Evolutionary conservation across 352 stramenopile genomes (phyloP), one percentile per base, ranked within the genome.

Genomic region (Pythium aristosporum): DNA sequence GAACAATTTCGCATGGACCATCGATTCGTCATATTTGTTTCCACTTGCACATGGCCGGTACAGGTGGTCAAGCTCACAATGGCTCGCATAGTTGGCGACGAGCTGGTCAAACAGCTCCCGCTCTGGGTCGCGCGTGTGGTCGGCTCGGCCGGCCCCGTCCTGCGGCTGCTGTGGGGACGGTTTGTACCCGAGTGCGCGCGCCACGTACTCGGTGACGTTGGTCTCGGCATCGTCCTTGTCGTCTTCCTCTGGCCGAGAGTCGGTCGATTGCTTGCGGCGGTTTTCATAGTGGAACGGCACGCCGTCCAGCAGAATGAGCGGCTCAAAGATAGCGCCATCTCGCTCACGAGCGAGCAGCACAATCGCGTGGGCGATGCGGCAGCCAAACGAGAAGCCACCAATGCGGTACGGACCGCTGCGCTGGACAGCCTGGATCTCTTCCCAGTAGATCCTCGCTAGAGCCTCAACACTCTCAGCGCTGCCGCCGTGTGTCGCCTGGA

Each of bases 361-460:
- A 15, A 86, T 66, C 30, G 74, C 74, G 30, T 82, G 60, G 6
- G 79, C 79, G 12, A 90, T 70, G 11, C 80, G 79, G 48, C 79
- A 84, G 5, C 81, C 81, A 67, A 88, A 90, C 2, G 81, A 90
- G 50, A 80, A 90, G 9, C 79, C 81, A 6, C 76, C 79, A 10
- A 90, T 63, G 32, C 61, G 61, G 46, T 79, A 85, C 41, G 74
- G 76, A 18, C 79, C 76, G 8, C 41, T 5, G 3, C 36, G 32
- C 53, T 87, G 79, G 20, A 73, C 57, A 5, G 58, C 42, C 21
- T 52, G 69, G 55, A 80, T 79, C 42, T 58, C 61, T 0, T 54
- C 16, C 74, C 74, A 85, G 52, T 87, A 82, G 2, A 39, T n/a
- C 20, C 39, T 44, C 1, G 78, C 73, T n/a, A 87, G 60, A 23